Evolutionary conservation across 345 rosid species (phyloP).

Genomic region (Linum lewisii): DNA sequence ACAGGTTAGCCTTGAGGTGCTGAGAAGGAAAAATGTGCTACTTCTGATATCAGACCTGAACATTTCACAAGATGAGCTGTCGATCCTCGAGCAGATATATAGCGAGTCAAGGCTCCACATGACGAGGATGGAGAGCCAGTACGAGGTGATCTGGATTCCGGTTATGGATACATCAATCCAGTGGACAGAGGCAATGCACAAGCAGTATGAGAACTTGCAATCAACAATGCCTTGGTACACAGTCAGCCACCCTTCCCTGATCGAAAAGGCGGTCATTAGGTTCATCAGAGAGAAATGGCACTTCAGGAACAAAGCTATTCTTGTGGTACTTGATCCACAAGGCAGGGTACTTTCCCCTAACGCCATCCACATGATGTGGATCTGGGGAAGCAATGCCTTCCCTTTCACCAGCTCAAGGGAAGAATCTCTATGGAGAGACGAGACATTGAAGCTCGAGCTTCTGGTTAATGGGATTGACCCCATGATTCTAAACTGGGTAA

Average conservation of each 20-base stretch:
- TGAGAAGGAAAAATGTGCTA: constrained; percentile 60
- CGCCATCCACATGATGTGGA: constrained; percentile 81
- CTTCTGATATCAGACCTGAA: constrained; percentile 64
- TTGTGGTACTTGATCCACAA: constrained; percentile 70
- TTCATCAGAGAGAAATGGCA: constrained; percentile 59
- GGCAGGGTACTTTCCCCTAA: constrained; percentile 62
- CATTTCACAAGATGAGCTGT: constrained; percentile 41
- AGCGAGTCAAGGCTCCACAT: constrained; percentile 36
- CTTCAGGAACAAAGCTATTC: constrained; percentile 51
- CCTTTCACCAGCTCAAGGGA: constrained; percentile 63
- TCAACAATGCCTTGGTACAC: constrained; percentile 68
- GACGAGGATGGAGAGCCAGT: constrained; percentile 32
- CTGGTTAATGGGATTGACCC: constrained; percentile 43
- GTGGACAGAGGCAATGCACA: constrained; percentile 38
- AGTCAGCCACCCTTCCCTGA: constrained; percentile 41
- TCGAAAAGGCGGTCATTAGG: constrained; percentile 39
- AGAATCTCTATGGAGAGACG: constrained; percentile 52
- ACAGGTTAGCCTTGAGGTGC: constrained; percentile 58
- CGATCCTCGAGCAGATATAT: constrained; percentile 42
- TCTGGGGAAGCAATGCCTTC: constrained; percentile 61
- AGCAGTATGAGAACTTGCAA: constrained; percentile 40
- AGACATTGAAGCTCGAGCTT: constrained; percentile 50
- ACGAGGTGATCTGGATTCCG: constrained; percentile 79
- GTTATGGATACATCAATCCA: constrained; percentile 35
- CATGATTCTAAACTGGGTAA: constrained; percentile 39